Conservation (phyloP, 1,139 yeast genomes). For the Blastobotrys elegans region DNA sequence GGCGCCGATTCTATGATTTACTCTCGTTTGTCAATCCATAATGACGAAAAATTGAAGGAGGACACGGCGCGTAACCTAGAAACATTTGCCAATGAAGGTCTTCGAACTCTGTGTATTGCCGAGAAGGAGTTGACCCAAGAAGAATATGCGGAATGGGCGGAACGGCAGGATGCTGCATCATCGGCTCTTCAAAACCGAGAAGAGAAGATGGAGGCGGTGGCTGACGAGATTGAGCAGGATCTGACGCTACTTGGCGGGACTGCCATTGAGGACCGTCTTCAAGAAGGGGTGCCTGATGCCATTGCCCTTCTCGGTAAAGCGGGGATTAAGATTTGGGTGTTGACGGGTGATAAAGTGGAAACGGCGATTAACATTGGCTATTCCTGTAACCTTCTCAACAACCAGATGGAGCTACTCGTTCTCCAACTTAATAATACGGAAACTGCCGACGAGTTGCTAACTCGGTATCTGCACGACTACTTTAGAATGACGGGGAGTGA, state of each 20-base stretch:
- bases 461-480: constrained; percentile 52
- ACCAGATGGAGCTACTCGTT: constrained; percentile 78
- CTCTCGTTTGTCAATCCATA: constrained; percentile 44
- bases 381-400: constrained; percentile 82
- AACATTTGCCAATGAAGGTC: constrained; percentile 89
- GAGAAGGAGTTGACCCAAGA: constrained; percentile 62
- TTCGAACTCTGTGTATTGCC: constrained; percentile 90
- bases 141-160: constrained; percentile 63
- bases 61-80: constrained; percentile 78
- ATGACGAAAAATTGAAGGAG: constrained; percentile 41
- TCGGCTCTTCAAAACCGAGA: constrained; percentile 75
- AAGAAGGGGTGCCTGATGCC: constrained; percentile 91
- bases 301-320: constrained; percentile 77
- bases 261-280: constrained; percentile 91
- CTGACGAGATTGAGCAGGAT: constrained; percentile 71
- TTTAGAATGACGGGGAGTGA: constrained; percentile 60
- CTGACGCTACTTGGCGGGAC: constrained; percentile 82
- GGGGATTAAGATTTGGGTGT: constrained; percentile 91
- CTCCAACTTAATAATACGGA: constrained; percentile 41
- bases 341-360: constrained; percentile 94
- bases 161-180: constrained; percentile 61
- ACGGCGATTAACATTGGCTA: constrained; percentile 96
- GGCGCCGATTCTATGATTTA: constrained; percentile 95
- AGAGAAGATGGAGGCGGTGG: constrained; percentile 64
- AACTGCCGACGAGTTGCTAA: constrained; percentile 50